phyloP scores from a whole-genome alignment of 2,329 filamentous ascomycete genomes.

The Rhytidhysteron rufulum region DNA sequence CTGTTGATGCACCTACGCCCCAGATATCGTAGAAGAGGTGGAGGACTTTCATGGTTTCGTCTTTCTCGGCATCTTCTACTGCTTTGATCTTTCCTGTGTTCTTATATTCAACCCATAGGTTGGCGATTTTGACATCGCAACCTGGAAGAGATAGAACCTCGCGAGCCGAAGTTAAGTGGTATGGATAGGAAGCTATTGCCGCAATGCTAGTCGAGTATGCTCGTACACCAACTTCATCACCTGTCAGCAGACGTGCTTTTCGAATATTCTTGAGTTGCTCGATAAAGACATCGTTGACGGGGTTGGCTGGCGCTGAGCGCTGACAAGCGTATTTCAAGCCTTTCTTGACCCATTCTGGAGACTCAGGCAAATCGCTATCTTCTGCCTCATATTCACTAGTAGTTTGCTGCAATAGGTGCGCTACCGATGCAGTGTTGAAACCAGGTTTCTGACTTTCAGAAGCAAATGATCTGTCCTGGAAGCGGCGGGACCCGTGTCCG shows the following conservation, averaged over 20 bases:
- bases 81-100: conserved; percentile 60
- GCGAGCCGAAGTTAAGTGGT: conserved; percentile 44
- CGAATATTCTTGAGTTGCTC: conserved; percentile 70
- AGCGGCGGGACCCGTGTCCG: conserved; percentile 23
- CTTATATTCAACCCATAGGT: conserved; percentile 73
- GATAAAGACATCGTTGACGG: conserved; percentile 74
- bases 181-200: conserved; percentile 74
- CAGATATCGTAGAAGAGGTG: conserved; percentile 78
- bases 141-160: conserved; percentile 62
- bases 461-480: conserved; percentile 28
- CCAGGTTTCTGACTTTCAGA: conserved; percentile 16
- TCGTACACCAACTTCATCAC: conserved; percentile 74
- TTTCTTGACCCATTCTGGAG: conserved; percentile 67
- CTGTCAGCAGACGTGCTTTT: conserved; percentile 63
- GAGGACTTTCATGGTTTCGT: conserved; percentile 63
- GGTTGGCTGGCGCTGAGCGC: conserved; percentile 64
- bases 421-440: conserved; percentile 10
- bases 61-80: conserved; percentile 59
- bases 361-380: conserved; percentile 52
- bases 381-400: conserved; percentile 73
- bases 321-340: conserved; percentile 73
- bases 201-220: conserved; percentile 89
- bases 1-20: conserved; percentile 83
- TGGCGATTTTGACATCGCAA: conserved; percentile 75
- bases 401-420: conserved; percentile 59